These are phyloP conservation scores for Ophiostoma piceae DNA, from an alignment of 2,329 filamentous ascomycete genomes.

Conservation along the genomic window DNA sequence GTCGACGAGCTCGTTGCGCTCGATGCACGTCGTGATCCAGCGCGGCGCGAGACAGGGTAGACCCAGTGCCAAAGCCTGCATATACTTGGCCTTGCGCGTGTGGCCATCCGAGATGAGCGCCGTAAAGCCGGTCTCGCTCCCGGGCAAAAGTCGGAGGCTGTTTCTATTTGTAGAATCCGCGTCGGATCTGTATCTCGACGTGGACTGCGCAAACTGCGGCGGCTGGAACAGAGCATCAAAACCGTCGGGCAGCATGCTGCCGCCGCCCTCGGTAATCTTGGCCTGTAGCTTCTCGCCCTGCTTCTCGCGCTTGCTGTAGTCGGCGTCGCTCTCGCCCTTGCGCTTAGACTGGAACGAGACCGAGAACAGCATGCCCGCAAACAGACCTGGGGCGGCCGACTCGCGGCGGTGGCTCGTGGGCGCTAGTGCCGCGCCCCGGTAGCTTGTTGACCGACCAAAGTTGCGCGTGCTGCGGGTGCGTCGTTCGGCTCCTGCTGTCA, in stretches of 20 bases:
- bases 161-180: conserved; percentile 16
- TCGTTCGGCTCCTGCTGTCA: conserved; percentile 28
- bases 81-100: conserved; percentile 83
- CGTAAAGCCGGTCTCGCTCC: conserved; percentile 64
- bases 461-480: conserved; percentile 29
- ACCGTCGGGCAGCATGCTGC: conserved; percentile 63
- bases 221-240: conserved; percentile 75
- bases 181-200: conserved; percentile 19
- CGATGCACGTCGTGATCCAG: conserved; percentile 72
- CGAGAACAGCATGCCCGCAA: conserved; percentile 80
- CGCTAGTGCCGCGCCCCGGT: conserved; percentile 18
- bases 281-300: conserved; percentile 48
- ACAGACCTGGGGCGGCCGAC: conserved; percentile 42
- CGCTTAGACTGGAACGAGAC: conserved; percentile 61
- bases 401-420: conserved; percentile 15
- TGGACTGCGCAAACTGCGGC: conserved; percentile 32
- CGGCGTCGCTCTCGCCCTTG: conserved; percentile 49
- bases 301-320: conserved; percentile 32
- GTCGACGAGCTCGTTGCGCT: conserved; percentile 56
- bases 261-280: conserved; percentile 66
- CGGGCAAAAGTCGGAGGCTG: conserved; percentile 49
- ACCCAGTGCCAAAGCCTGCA: conserved; percentile 87
- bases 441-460: background rate
- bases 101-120: conserved; percentile 82
- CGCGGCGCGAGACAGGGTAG: conserved; percentile 77